These are phyloP conservation scores for Botrytis aclada DNA, from an alignment of 2,329 filamentous ascomycete genomes.

Conservation along the genomic window DNA sequence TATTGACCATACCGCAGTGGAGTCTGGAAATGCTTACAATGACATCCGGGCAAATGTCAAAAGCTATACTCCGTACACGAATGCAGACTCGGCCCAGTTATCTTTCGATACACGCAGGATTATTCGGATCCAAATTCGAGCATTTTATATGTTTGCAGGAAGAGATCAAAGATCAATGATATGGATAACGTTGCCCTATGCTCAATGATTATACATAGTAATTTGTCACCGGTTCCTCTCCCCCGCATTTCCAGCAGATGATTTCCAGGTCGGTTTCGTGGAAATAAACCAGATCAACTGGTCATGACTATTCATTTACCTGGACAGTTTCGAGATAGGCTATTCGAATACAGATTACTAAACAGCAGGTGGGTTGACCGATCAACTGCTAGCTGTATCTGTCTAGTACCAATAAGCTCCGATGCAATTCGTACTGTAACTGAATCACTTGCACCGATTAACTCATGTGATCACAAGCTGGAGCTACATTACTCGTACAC, in stretches of 20 bases:
- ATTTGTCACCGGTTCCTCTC: slow-evolving; percentile 1
- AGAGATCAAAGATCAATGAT: not conserved
- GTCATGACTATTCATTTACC: not conserved
- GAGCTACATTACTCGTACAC: not conserved
- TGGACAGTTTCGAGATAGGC: not conserved
- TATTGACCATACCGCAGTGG: not conserved
- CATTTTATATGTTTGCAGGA: not conserved
- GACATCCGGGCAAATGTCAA: not conserved
- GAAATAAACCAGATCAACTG: not conserved
- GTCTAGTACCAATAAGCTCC: not conserved
- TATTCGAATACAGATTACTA: not conserved
- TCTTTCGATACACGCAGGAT: not conserved
- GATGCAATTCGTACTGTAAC: not conserved
- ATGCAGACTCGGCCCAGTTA: not conserved
- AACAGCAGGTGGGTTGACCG: not conserved
- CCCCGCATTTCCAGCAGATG: not conserved
- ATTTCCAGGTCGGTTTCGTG: not conserved
- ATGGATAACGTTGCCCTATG: not conserved
- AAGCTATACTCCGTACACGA: not conserved
- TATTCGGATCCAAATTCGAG: not conserved
- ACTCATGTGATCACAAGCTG: not conserved
- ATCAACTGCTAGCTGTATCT: not conserved
- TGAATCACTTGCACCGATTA: not conserved
- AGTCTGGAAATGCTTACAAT: not conserved
- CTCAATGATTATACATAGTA: not conserved